phyloP scores from a whole-genome alignment of 169 alveolate genomes.

The Eimeria acervulina region DNA sequence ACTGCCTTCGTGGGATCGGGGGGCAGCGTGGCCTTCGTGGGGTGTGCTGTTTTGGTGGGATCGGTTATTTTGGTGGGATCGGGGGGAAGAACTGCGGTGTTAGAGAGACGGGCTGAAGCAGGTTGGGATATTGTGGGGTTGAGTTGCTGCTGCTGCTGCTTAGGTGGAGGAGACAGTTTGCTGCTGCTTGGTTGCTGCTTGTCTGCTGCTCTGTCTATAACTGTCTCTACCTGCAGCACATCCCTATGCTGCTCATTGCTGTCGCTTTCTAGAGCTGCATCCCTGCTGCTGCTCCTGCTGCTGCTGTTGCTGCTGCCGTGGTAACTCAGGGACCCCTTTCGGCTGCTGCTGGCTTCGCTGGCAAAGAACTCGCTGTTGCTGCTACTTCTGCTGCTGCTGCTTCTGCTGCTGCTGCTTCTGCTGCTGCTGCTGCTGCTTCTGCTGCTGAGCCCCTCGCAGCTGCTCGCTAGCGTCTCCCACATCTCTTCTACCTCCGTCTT shows the following conservation, averaged over 20 bases:
- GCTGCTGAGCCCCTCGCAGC: constrained; percentile 56
- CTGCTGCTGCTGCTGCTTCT: constrained; percentile 74
- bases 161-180: background rate
- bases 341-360: constrained; percentile 10
- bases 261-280: background rate
- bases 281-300: constrained; percentile 25
- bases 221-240: background rate
- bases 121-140: too few relatives aligned
- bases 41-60: constrained; percentile 44
- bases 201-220: background rate
- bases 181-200: background rate
- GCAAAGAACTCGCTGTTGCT: background rate
- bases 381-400: background rate
- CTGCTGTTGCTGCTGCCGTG: constrained; percentile 37
- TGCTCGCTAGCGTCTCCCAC: constrained; percentile 58
- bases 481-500: background rate
- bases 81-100: constrained; percentile 4
- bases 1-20: constrained; percentile 8
- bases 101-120: constrained; percentile 5
- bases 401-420: background rate
- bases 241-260: background rate
- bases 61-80: background rate
- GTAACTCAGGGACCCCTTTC: background rate
- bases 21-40: constrained; percentile 16
- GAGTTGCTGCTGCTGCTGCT: constrained; percentile 3